phyloP scores from a whole-genome alignment of 1,284 basidiomycete genomes.

The Ceratobasidium sp. region DNA sequence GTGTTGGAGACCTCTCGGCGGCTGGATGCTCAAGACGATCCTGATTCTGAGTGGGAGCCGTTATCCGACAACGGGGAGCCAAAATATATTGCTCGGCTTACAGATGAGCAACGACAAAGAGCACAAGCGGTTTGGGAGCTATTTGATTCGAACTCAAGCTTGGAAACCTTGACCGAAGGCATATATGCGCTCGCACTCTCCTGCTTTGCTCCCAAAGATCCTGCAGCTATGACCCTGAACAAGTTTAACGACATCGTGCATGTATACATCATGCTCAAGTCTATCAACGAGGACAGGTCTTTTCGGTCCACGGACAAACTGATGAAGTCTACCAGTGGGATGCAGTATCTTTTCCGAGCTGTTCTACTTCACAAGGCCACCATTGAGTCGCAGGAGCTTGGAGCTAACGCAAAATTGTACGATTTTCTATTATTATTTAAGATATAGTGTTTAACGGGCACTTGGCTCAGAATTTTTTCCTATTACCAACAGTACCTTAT shows the following conservation, averaged over 20 bases:
- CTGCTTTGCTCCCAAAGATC: conserved; percentile 5
- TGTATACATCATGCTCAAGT: neutral
- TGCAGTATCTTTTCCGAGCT: neutral
- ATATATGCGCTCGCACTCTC: neutral
- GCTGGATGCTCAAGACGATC: no score
- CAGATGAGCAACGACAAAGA: no score
- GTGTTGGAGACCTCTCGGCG: no score
- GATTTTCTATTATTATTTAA: neutral
- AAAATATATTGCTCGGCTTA: no score
- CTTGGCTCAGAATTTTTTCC: neutral
- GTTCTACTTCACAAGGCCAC: neutral
- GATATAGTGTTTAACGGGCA: neutral
- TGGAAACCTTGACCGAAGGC: no score
- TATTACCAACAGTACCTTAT: neutral
- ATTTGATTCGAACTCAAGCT: no score
- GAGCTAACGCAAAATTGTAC: neutral
- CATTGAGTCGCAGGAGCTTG: neutral
- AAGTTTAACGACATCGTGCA: neutral
- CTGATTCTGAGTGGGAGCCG: no score
- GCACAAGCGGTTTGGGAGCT: no score
- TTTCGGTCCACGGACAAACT: neutral
- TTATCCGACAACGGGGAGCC: no score
- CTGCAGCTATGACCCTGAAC: neutral
- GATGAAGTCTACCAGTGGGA: neutral
- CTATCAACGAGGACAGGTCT: neutral